Percentiles rank a stretch among this genome's conserved stretches.
Conservation (phyloP, 2,329 filamentous ascomycete species). For the Clonostachys chloroleuca region DNA sequence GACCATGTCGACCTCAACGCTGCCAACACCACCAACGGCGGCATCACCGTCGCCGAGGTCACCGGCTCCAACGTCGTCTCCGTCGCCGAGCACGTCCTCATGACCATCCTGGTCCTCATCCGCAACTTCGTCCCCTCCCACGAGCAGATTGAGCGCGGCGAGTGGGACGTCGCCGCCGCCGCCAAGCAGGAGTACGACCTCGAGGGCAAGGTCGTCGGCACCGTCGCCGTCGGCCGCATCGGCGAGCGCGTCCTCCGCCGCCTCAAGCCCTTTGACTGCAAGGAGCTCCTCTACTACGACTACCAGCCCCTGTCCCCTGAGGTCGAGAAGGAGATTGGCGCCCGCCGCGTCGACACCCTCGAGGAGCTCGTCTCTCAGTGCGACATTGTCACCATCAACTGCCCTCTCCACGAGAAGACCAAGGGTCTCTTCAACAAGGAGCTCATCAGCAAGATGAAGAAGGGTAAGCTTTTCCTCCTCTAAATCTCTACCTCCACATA, state of each 20-base stretch:
- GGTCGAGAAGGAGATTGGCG: slow-evolving; percentile 92
- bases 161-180: slow-evolving; percentile 93
- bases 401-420: slow-evolving; percentile 97
- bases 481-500: background rate
- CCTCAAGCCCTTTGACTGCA: slow-evolving; percentile 97
- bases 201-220: slow-evolving; percentile 95
- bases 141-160: slow-evolving; percentile 82
- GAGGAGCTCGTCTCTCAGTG: slow-evolving; percentile 94
- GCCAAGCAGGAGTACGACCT: slow-evolving; percentile 99
- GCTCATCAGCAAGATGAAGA: slow-evolving; percentile 98
- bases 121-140: slow-evolving; percentile 99
- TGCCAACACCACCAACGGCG: slow-evolving; percentile 97
- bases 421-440: slow-evolving; percentile 98
- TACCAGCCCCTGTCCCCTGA: slow-evolving; percentile 90
- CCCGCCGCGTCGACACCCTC: slow-evolving; percentile 79
- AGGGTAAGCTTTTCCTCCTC: slow-evolving; percentile 63
- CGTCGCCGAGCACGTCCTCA: slow-evolving; percentile 97
- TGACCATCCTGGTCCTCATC: slow-evolving; percentile 95
- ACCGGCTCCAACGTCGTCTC: slow-evolving; percentile 98
- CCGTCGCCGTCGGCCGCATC: slow-evolving; percentile 94
- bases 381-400: slow-evolving; percentile 99
- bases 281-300: slow-evolving; percentile 98
- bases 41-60: slow-evolving; percentile 94
- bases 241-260: slow-evolving; percentile 96
- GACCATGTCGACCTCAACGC: slow-evolving; percentile 97